These are phyloP conservation scores for Hemileccinum impolitum DNA, from an alignment of 768 basidiomycete species.

Conservation along the genomic window DNA sequence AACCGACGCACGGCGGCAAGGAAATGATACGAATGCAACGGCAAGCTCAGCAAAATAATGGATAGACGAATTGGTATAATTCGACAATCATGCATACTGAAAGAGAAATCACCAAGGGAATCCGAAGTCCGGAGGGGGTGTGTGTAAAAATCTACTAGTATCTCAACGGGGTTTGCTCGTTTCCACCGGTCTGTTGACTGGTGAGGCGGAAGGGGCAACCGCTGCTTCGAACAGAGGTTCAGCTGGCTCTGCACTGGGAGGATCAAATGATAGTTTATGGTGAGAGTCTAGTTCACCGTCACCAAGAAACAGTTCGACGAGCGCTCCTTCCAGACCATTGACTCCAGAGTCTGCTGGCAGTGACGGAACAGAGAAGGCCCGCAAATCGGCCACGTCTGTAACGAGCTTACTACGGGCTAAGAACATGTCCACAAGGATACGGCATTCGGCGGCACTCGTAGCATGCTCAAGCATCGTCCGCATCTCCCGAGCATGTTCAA, in stretches of 20 bases:
- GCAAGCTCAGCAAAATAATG: constrained; percentile 10
- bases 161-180: constrained; percentile 13
- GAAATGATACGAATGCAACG: constrained; percentile 13
- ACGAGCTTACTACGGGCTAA: constrained; percentile 57
- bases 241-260: background rate
- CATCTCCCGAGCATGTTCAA: constrained; percentile 59
- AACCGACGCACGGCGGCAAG: constrained; percentile 10
- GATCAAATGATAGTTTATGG: background rate
- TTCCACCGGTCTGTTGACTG: background rate
- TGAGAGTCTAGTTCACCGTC: constrained; percentile 12
- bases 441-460: constrained; percentile 78
- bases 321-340: constrained; percentile 40
- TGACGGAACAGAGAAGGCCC: constrained; percentile 32
- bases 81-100: constrained; percentile 11
- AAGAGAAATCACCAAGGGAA: constrained; percentile 1
- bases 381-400: constrained; percentile 27
- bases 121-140: constrained; percentile 6
- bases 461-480: constrained; percentile 64
- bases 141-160: constrained; percentile 5
- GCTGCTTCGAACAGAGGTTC: background rate
- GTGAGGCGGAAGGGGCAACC: background rate
- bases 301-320: constrained; percentile 48
- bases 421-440: constrained; percentile 80
- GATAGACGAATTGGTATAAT: constrained; percentile 13
- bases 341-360: constrained; percentile 32